Percentiles rank a stretch among this genome's conserved stretches.
phyloP scores from a whole-genome alignment of 1,284 basidiomycete genomes.

The Trichosporon asahii region DNA sequence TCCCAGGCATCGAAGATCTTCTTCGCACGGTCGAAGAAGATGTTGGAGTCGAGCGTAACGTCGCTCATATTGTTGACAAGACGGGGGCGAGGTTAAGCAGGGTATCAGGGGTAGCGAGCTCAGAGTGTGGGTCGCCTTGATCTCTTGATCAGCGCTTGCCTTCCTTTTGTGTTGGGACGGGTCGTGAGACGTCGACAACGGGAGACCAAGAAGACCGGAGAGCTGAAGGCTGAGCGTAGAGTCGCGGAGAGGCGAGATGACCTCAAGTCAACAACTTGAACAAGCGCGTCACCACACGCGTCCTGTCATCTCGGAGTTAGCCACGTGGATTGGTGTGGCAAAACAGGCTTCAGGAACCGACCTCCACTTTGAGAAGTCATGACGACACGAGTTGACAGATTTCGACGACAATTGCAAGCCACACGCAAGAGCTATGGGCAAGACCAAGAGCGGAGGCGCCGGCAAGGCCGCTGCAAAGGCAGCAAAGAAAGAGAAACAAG shows the following conservation, averaged over 20 bases:
- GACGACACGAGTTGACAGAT: neutral
- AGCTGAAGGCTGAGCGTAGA: neutral
- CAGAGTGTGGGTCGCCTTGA: neutral
- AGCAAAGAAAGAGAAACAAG: slow-evolving; percentile 66
- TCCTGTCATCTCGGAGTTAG: slow-evolving; percentile 15
- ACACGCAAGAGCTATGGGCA: slow-evolving; percentile 20
- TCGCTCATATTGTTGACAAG: slow-evolving; percentile 48
- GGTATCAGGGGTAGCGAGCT: neutral
- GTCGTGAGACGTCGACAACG: neutral
- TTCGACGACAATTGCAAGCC: neutral
- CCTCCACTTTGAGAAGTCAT: slow-evolving; percentile 25
- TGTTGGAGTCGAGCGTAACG: slow-evolving; percentile 55
- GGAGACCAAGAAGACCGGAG: neutral
- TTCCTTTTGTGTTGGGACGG: neutral
- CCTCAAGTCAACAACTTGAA: slow-evolving; percentile 12
- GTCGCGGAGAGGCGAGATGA: neutral
- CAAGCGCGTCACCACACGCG: slow-evolving; percentile 12
- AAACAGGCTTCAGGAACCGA: neutral
- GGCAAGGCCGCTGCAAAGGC: slow-evolving; percentile 61
- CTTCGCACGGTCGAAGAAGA: slow-evolving; percentile 66
- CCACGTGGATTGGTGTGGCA: slow-evolving; percentile 13
- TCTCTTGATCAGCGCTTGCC: neutral
- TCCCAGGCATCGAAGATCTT: slow-evolving; percentile 70
- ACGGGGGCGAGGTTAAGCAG: neutral
- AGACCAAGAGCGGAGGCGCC: slow-evolving; percentile 21